phyloP scores from a whole-genome alignment of 148 eudicot species.

The Camellia lanceoleosa region DNA sequence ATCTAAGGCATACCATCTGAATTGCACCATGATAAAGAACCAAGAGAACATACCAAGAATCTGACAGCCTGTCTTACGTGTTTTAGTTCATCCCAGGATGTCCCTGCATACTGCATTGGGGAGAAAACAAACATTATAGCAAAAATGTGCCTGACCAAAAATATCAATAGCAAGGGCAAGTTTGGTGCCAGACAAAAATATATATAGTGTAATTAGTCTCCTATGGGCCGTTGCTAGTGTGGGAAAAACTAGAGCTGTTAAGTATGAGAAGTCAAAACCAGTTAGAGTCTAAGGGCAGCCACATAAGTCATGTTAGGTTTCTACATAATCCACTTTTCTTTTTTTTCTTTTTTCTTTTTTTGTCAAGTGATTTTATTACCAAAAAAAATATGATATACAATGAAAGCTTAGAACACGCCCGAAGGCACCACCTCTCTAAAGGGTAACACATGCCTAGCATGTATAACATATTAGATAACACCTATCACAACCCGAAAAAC shows the following conservation, averaged over 20 bases:
- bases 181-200: not conserved
- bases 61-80: slow-evolving; percentile 76
- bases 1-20: not conserved
- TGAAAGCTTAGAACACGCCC: no score
- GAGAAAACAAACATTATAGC: slow-evolving; percentile 14
- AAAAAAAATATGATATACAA: no score
- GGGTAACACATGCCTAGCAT: no score
- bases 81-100: slow-evolving; percentile 86
- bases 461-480: no score
- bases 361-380: no score
- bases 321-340: not conserved
- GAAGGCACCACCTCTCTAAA: no score
- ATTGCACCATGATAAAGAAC: not conserved
- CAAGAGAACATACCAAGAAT: slow-evolving; percentile 61
- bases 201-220: not conserved
- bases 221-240: not conserved
- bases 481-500: no score
- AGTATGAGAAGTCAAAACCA: not conserved
- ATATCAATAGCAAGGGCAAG: not conserved
- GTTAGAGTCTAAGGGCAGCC: not conserved
- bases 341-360: no score
- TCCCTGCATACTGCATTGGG: slow-evolving; percentile 57
- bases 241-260: not conserved
- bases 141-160: not conserved
- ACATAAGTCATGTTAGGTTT: not conserved